A percentile compares a stretch with the other conserved stretches of the same genome.
phyloP scores from a whole-genome alignment of 257 asterid genomes.

The Ophiorrhiza pumila region DNA sequence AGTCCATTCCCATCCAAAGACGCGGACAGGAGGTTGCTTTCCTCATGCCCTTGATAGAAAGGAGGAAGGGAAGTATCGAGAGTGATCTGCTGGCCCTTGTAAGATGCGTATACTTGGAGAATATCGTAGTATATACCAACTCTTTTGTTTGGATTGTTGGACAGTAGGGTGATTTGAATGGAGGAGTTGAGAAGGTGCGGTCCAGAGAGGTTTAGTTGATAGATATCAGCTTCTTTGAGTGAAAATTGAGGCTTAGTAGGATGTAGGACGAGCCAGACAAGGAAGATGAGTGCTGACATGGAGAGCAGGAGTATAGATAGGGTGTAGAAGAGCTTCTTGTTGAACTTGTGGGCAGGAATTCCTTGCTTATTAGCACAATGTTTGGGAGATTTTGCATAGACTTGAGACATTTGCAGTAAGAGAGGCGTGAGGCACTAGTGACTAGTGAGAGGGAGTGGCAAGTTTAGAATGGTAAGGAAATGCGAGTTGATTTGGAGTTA shows the following conservation, averaged over 20 bases:
- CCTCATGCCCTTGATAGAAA: conserved; percentile 73
- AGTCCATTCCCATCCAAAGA: conserved; percentile 52
- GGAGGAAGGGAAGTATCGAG: conserved; percentile 56
- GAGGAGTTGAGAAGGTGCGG: conserved; percentile 75
- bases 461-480: conserved; percentile 26
- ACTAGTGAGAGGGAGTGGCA: not conserved
- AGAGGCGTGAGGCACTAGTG: conserved; percentile 1
- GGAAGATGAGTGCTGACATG: conserved; percentile 59
- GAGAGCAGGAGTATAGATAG: conserved; percentile 61
- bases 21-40: conserved; percentile 55
- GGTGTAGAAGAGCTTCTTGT: conserved; percentile 45
- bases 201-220: conserved; percentile 61
- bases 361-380: conserved; percentile 71
- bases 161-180: conserved; percentile 58
- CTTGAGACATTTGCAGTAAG: conserved; percentile 59
- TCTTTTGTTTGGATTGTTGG: conserved; percentile 72
- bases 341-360: conserved; percentile 28
- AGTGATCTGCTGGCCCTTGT: conserved; percentile 68
- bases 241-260: conserved; percentile 77
- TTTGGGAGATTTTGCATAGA: conserved; percentile 68
- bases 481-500: conserved; percentile 24
- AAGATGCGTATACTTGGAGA: conserved; percentile 56
- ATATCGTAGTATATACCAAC: conserved; percentile 81
- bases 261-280: conserved; percentile 67
- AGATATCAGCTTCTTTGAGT: conserved; percentile 54